phyloP scores from a whole-genome alignment of 805 yeast genomes.

The Lipomyces kockii region DNA sequence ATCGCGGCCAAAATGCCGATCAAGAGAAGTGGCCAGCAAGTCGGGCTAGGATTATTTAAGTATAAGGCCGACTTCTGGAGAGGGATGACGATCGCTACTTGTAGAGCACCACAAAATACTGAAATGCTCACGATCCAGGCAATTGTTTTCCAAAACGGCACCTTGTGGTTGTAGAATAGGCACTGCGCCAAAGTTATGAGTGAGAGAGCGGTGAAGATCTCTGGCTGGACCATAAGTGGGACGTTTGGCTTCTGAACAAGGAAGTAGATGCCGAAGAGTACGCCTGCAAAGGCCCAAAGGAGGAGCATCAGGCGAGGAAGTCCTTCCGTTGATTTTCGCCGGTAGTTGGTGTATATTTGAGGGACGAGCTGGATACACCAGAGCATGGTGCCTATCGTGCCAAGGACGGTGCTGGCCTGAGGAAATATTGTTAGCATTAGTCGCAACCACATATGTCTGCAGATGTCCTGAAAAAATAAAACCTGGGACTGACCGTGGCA shows the following conservation, averaged over 20 bases:
- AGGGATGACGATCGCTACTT: no score
- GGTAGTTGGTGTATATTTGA: conserved; percentile 75
- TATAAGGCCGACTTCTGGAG: no score
- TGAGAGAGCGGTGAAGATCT: conserved; percentile 74
- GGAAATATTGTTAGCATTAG: no score
- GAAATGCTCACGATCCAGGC: no score
- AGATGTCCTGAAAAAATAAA: no score
- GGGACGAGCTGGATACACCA: conserved; percentile 95
- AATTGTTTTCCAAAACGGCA: no score
- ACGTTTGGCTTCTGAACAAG: conserved; percentile 69
- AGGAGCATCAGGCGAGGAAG: conserved; percentile 87
- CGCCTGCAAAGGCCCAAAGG: conserved; percentile 77
- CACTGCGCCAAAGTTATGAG: conserved; percentile 69
- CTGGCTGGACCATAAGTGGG: conserved; percentile 86
- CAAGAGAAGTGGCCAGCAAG: no score
- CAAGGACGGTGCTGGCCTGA: conserved; percentile 48
- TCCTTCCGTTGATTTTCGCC: conserved; percentile 79
- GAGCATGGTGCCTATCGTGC: conserved; percentile 84
- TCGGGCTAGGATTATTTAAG: no score
- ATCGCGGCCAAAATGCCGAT: no score
- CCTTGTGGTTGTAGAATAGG: conserved; percentile 52
- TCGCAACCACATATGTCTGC: no score
- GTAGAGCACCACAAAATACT: no score
- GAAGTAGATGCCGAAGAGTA: conserved; percentile 88
- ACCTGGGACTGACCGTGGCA: no score